These are phyloP conservation scores for Globisporangium spiculum DNA, from an alignment of 352 stramenopile genomes.

Conservation along the genomic window DNA sequence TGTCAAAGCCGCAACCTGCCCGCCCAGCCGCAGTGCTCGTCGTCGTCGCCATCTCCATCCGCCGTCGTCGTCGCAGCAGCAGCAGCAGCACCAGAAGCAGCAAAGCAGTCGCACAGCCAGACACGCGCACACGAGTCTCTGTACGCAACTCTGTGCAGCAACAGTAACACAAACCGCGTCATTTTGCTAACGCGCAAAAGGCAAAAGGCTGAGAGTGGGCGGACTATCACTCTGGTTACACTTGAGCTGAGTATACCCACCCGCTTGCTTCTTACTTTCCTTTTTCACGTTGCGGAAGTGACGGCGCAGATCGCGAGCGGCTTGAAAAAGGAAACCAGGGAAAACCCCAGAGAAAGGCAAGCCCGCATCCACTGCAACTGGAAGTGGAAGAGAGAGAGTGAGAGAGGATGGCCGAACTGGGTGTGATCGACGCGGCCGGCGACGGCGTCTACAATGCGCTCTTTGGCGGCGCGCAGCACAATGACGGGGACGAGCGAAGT, in stretches of 20 bases:
- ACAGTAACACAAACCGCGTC: not conserved
- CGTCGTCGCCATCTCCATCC: too few species aligned
- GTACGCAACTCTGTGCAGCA: not conserved
- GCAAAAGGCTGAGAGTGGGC: not conserved
- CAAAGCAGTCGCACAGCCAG: not conserved
- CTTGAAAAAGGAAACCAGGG: not conserved
- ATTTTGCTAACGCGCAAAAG: not conserved
- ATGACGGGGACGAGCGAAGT: not conserved
- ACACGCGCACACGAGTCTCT: not conserved
- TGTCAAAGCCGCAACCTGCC: not conserved
- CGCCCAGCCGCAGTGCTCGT: not conserved
- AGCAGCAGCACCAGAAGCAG: not conserved
- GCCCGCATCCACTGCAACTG: not conserved
- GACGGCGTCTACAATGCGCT: constrained; percentile 8
- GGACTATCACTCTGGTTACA: not conserved
- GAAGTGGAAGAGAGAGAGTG: not conserved
- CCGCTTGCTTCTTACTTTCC: not conserved
- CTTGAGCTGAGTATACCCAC: not conserved
- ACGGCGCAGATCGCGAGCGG: not conserved
- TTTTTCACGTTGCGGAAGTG: constrained; percentile 1
- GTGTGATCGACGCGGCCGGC: constrained; percentile 9
- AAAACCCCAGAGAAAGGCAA: not conserved
- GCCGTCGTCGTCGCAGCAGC: not conserved
- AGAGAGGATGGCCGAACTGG: constrained; percentile 11
- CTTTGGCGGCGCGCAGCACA: constrained; percentile 1